phyloP scores from a whole-genome alignment of 106 monocot genomes.

The Dendrobium huoshanense region DNA sequence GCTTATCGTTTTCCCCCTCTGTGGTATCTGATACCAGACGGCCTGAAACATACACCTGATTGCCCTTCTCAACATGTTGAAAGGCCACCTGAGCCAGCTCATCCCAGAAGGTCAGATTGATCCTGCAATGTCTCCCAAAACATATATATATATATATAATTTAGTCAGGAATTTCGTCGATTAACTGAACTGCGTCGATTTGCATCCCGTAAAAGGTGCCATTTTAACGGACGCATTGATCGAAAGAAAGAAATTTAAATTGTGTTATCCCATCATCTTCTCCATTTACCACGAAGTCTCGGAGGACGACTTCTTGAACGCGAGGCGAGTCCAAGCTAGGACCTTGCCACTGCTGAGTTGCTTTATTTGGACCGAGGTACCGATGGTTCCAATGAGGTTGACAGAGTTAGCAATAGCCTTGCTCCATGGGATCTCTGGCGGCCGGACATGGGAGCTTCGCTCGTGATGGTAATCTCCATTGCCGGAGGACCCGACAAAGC shows the following conservation, averaged over 20 bases:
- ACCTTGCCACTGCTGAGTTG: conserved; percentile 64
- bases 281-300: conserved; percentile 51
- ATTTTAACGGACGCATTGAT: not conserved
- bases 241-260: not conserved
- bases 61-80: conserved; percentile 78
- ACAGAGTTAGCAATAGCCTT: conserved; percentile 38
- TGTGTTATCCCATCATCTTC: not conserved
- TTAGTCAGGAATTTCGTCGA: not conserved
- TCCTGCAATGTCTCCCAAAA: conserved; percentile 34
- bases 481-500: not conserved
- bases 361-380: conserved; percentile 59
- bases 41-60: conserved; percentile 67
- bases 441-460: not conserved
- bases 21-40: conserved; percentile 69
- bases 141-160: not conserved
- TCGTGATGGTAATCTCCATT: conserved; percentile 1
- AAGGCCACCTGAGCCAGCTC: conserved; percentile 76
- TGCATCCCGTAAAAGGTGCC: not conserved
- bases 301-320: conserved; percentile 51
- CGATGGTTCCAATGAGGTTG: conserved; percentile 59
- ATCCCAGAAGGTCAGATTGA: conserved; percentile 86
- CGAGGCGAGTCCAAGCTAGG: conserved; percentile 74
- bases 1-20: conserved; percentile 51
- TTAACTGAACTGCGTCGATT: not conserved
- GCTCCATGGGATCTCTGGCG: conserved; percentile 12